Evolutionary conservation across 2,329 filamentous ascomycete genomes (phyloP).

Genomic region (Elsinoe ampelina): DNA sequence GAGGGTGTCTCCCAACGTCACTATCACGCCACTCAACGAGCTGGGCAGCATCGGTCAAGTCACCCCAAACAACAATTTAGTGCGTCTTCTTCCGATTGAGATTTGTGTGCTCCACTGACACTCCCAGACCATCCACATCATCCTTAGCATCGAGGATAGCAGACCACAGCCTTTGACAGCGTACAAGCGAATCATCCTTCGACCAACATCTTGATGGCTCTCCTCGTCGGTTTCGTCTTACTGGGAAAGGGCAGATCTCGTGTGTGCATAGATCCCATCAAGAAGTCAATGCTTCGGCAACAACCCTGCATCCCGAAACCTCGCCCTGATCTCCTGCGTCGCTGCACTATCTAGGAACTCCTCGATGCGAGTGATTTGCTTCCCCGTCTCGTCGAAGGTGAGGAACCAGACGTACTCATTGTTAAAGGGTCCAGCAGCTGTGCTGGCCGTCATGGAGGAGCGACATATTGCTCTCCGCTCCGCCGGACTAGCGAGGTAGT

Average conservation of each 20-base stretch:
- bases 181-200: conserved; percentile 38
- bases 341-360: conserved; percentile 18
- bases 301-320: neutral
- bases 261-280: no score
- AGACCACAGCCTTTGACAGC: conserved; percentile 38
- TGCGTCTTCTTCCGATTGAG: no score
- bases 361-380: conserved; percentile 17
- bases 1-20: conserved; percentile 28
- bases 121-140: conserved; percentile 37
- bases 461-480: conserved; percentile 15
- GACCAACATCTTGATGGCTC: neutral
- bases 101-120: no score
- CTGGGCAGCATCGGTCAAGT: conserved; percentile 24
- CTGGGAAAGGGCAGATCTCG: no score
- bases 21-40: conserved; percentile 21
- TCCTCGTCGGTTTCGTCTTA: neutral
- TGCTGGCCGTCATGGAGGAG: conserved; percentile 15
- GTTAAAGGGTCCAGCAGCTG: conserved; percentile 17
- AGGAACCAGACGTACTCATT: conserved; percentile 22
- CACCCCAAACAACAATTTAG: conserved; percentile 16
- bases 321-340: conserved; percentile 3
- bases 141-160: conserved; percentile 41
- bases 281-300: neutral
- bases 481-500: conserved; percentile 16
- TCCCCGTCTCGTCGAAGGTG: conserved; percentile 16